phyloP scores from a whole-genome alignment of 2,329 filamentous ascomycete species.

The Exophiala xenobiotica region DNA sequence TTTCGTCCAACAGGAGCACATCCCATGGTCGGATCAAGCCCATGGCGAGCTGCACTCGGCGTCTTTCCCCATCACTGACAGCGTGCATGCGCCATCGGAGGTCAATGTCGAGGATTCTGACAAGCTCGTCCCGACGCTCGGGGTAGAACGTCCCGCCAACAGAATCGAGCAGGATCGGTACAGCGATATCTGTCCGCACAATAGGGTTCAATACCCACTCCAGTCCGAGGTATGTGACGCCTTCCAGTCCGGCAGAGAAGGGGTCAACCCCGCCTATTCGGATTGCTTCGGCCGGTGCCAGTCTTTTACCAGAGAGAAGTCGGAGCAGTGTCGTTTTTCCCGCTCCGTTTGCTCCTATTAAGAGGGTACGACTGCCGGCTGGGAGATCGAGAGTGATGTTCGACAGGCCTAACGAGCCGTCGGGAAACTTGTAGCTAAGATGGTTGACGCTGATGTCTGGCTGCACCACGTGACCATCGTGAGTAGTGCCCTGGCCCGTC shows the following conservation, averaged over 20 bases:
- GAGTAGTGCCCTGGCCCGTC: neutral
- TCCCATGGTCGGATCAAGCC: conserved; percentile 88
- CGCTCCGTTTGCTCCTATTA: conserved; percentile 93
- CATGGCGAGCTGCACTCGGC: conserved; percentile 94
- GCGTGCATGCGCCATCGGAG: conserved; percentile 92
- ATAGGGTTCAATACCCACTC: conserved; percentile 99
- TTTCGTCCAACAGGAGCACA: conserved; percentile 88
- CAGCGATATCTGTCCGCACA: conserved; percentile 90
- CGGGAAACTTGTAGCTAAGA: conserved; percentile 86
- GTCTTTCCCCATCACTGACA: conserved; percentile 86
- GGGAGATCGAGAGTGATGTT: conserved; percentile 76
- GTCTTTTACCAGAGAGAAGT: conserved; percentile 89
- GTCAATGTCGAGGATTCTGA: conserved; percentile 88
- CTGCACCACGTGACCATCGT: neutral
- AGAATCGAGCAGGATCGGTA: conserved; percentile 76
- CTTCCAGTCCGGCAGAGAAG: conserved; percentile 85
- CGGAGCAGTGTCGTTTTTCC: conserved; percentile 96
- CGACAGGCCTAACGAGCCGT: conserved; percentile 74
- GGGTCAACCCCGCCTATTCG: conserved; percentile 81
- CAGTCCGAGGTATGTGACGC: conserved; percentile 93
- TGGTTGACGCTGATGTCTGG: conserved; percentile 70
- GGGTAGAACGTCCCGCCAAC: conserved; percentile 85
- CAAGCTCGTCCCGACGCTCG: conserved; percentile 79
- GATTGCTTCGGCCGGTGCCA: conserved; percentile 75
- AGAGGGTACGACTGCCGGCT: conserved; percentile 77